Evolutionary conservation across 2,329 filamentous ascomycete species (phyloP).

Genomic region (Pyricularia sp.): DNA sequence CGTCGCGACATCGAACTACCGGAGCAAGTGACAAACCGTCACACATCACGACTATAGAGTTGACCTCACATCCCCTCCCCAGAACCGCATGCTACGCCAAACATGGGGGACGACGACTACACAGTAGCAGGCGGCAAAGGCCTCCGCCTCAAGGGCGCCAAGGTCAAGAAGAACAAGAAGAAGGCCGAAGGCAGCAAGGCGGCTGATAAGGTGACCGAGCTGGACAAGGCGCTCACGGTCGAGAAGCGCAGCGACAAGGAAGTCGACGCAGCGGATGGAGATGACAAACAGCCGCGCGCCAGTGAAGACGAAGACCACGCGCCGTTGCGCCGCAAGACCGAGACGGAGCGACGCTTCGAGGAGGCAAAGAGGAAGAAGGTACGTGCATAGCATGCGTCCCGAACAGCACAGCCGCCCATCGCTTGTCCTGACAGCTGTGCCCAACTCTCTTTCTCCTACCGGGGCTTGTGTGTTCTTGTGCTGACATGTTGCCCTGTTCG

Average conservation of each 20-base stretch:
- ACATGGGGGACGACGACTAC: slow-evolving; percentile 72
- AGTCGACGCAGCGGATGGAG: slow-evolving; percentile 18
- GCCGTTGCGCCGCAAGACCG: slow-evolving; percentile 55
- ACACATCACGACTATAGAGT: neutral
- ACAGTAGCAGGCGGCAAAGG: slow-evolving; percentile 57
- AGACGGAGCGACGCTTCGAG: slow-evolving; percentile 72
- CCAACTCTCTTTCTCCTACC: neutral
- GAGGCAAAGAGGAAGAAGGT: slow-evolving; percentile 75
- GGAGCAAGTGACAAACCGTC: neutral
- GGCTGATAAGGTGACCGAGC: slow-evolving; percentile 29
- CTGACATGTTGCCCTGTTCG: neutral
- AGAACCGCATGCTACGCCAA: neutral
- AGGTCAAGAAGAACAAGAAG: slow-evolving; percentile 55
- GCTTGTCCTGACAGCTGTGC: neutral
- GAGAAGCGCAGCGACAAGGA: slow-evolving; percentile 9
- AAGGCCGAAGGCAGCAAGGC: slow-evolving; percentile 24
- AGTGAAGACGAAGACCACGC: neutral
- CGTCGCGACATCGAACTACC: neutral
- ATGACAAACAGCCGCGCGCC: slow-evolving; percentile 16
- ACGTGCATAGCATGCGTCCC: slow-evolving; percentile 23
- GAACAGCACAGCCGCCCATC: neutral
- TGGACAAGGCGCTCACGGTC: slow-evolving; percentile 35
- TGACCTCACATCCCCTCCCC: neutral
- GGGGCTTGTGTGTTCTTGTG: neutral
- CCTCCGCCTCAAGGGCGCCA: slow-evolving; percentile 76